These are phyloP conservation scores for Pseudonitzschia pungens DNA, from an alignment of 108 stramenopile genomes.

Conservation along the genomic window DNA sequence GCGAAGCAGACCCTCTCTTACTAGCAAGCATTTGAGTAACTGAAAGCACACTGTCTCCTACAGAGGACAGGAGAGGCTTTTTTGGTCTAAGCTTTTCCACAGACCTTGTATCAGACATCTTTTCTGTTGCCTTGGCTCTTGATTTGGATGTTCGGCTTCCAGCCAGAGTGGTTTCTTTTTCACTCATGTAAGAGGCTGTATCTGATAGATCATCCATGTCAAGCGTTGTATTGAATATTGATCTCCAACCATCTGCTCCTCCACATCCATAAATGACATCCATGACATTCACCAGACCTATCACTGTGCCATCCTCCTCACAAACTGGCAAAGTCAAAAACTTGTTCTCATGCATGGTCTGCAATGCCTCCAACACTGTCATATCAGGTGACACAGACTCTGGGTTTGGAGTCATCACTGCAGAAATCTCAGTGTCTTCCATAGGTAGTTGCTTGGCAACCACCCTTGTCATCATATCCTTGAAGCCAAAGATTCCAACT, in stretches of 20 bases:
- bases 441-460: too few species aligned
- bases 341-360: conserved; percentile 92
- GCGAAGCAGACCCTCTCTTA: conserved; percentile 67
- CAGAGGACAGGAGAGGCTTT: conserved; percentile 52
- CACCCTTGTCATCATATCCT: too few species aligned
- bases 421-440: conserved; percentile 43
- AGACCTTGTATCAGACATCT: conserved; percentile 7
- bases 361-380: conserved; percentile 87
- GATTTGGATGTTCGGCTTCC: conserved; percentile 9
- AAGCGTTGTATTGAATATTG: conserved; percentile 68
- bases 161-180: background rate
- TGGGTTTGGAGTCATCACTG: conserved; percentile 92
- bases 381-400: conserved; percentile 86
- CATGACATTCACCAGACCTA: conserved; percentile 95
- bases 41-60: conserved; percentile 46
- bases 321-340: conserved; percentile 91
- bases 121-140: background rate
- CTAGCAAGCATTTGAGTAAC: conserved; percentile 64
- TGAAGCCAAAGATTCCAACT: too few species aligned
- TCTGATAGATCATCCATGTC: conserved; percentile 66
- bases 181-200: conserved; percentile 48
- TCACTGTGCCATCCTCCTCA: conserved; percentile 73
- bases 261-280: conserved; percentile 86
- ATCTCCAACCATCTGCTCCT: conserved; percentile 82
- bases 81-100: conserved; percentile 81